These are phyloP conservation scores for Hypericum perforatum DNA, from an alignment of 345 rosid genomes.

Conservation along the genomic window DNA sequence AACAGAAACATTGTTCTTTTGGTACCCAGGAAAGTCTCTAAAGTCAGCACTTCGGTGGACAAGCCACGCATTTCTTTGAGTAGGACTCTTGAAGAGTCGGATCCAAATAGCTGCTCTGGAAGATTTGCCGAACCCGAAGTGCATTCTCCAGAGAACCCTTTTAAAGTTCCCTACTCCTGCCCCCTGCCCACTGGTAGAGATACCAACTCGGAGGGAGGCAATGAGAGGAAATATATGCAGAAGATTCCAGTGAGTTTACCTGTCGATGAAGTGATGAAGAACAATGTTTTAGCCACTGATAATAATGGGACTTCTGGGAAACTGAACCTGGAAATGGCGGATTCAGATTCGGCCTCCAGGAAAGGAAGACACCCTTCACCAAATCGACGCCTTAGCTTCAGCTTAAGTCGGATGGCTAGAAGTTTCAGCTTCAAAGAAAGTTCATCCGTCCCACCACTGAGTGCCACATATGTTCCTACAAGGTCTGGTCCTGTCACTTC, in stretches of 20 bases:
- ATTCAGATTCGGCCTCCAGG: constrained; percentile 21
- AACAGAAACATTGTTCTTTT: constrained; percentile 37
- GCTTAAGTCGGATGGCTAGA: constrained; percentile 56
- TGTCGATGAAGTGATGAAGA: constrained; percentile 17
- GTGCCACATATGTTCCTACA: constrained; percentile 32
- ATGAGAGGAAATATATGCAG: constrained; percentile 7
- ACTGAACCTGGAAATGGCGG: constrained; percentile 34
- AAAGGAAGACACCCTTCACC: constrained; percentile 49
- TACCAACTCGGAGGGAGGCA: constrained; percentile 17
- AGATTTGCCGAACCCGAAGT: constrained; percentile 20
- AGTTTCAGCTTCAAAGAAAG: constrained; percentile 74
- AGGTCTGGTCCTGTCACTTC: constrained; percentile 50
- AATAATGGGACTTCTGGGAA: constrained; percentile 26
- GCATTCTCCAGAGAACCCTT: constrained; percentile 18
- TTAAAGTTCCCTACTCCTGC: constrained; percentile 39
- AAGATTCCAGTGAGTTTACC: constrained; percentile 10
- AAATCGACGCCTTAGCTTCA: constrained; percentile 67
- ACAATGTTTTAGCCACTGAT: constrained; percentile 11
- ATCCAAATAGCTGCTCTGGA: constrained; percentile 20
- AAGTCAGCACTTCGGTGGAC: constrained; percentile 18
- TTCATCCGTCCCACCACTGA: constrained; percentile 34
- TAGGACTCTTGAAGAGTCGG: constrained; percentile 19
- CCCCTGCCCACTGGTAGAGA: constrained; percentile 37
- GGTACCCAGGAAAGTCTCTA: constrained; percentile 29
- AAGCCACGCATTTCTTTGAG: constrained; percentile 11